Evolutionary conservation across 2,329 filamentous ascomycete species (phyloP), one percentile per base, ranked within the genome.

Genomic region (Phaeosphaeria sp.): DNA sequence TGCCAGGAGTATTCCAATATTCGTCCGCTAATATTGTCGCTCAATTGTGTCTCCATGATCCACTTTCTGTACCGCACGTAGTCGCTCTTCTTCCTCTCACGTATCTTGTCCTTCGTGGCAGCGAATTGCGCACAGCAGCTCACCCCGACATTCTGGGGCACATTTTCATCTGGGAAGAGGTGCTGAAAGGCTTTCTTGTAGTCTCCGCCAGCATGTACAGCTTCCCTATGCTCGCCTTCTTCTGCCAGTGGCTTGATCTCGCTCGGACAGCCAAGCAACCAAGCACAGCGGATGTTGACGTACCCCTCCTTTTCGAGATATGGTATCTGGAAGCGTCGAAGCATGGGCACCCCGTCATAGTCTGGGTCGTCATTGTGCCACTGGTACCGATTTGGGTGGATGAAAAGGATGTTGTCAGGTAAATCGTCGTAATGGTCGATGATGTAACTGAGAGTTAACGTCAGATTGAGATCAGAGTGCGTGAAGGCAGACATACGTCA

Each of bases 1-100:
- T 86, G 84, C 84, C 84, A 87, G n/a, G 81, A 82, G 69, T 86
- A 86, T 64, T 87, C 84, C 74, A 86, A 78, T 9, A 86, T 79
- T 20, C 84, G 72, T 3, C 84, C 84, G 55, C 81, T 83, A 30
- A 84, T 73, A 41, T 77, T 77, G 71, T 86, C 83, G 0, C 69
- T 67, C 46, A 85, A 60, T 0, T 76, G 64, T 0, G 83, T 85
- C 2, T 80, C 67, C 15, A 79, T 46, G 15, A 86, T 65, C 84
- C 84, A 86, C 2, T 78, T 71, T 17, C 81, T 76, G 59, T 79
- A 83, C 7, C 76, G 72, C 55, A 79, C 74, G 58, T 85, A 86
- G 23, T 85, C 83, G 9, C 72, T 76, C 64, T 72, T 79, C 3
- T 80, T 79, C 23, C 80, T 76, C 61, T 80, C 72, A 17, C 68